These are phyloP conservation scores for Fusarium sulawesiense DNA, from an alignment of 2,329 filamentous ascomycete species.

Conservation along the genomic window DNA sequence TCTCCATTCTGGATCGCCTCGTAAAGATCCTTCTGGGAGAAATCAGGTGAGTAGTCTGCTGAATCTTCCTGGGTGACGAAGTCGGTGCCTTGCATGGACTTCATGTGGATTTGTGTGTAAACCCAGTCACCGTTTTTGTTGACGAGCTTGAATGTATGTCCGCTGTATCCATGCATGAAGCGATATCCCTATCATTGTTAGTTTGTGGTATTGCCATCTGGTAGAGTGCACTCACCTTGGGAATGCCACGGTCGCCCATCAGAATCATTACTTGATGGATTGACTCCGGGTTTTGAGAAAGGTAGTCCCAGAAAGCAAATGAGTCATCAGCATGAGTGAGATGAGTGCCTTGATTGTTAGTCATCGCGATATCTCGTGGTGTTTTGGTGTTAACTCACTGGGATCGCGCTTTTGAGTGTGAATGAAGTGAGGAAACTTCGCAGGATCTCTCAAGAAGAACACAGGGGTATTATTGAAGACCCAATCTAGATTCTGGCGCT, in stretches of 20 bases:
- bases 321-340: constrained; percentile 55
- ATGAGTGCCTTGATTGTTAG: constrained; percentile 59
- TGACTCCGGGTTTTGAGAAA: constrained; percentile 68
- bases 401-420: constrained; percentile 82
- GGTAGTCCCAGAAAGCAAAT: constrained; percentile 57
- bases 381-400: neutral
- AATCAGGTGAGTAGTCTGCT: constrained; percentile 11
- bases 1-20: constrained; percentile 47
- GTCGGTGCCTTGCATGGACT: constrained; percentile 31
- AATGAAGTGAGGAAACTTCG: constrained; percentile 79
- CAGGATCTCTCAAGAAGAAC: constrained; percentile 79
- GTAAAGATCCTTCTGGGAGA: constrained; percentile 33
- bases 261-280: constrained; percentile 69
- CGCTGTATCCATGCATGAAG: constrained; percentile 31
- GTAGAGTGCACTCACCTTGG: constrained; percentile 46
- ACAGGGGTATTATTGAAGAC: constrained; percentile 70
- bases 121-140: constrained; percentile 29
- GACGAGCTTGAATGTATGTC: constrained; percentile 10
- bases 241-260: constrained; percentile 68
- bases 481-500: neutral
- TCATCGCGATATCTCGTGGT: neutral
- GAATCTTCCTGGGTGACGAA: constrained; percentile 32
- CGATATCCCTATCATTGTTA: constrained; percentile 54
- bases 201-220: neutral
- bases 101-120: constrained; percentile 23